Evolutionary conservation across 108 stramenopile species (phyloP), one percentile per base, ranked within the genome.

Genomic region (Thalassiosira profunda): DNA sequence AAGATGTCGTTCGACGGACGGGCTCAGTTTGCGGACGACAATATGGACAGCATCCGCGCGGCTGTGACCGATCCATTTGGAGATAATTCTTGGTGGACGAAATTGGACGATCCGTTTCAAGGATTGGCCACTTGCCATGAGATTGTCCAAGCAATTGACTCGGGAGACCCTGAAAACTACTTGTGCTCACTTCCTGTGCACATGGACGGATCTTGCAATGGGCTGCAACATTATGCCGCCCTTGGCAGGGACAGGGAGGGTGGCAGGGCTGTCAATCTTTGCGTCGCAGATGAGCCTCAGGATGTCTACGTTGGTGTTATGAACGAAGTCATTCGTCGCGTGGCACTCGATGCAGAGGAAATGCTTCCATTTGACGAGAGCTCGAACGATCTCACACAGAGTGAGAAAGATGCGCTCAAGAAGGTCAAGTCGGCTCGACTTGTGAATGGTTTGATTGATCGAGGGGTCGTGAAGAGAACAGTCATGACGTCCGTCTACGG

Each of bases 401-500:
- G 62, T 1, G 80, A 92, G 67, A 82, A 73, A 62, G 87, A 84
- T 52, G 69, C 62, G 21, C 53, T 84, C 0, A 82, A 79, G 48
- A 74, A 73, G 44, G 82, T 96, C 37, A 63, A 75, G 38, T 63
- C 83, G 3, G 97, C 98, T 11, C 87, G 78, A 34, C 80, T 96
- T 21, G 84, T 98, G 30, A 79, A 94, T 49, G 97, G 97, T 10
- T 66, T 92, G 17, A 93, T 99, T 58, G 90, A 89, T 58, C 88
- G 99, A 33, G 98, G 98, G 57, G 97, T 98, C 6, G 97, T 99
- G 47, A 99, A 99, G 76, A 89, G 99, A 74, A 99, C 99, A 41
- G 98, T 99, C n/a, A 99, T 99, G 99, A 99, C 99, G 33, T 95
- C 93, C 45, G 99, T 99, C 6, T 99, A 99, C 62, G 99, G 99